These are phyloP conservation scores for Plasmodium malariae DNA, from an alignment of 169 alveolate species.

Conservation along the genomic window DNA sequence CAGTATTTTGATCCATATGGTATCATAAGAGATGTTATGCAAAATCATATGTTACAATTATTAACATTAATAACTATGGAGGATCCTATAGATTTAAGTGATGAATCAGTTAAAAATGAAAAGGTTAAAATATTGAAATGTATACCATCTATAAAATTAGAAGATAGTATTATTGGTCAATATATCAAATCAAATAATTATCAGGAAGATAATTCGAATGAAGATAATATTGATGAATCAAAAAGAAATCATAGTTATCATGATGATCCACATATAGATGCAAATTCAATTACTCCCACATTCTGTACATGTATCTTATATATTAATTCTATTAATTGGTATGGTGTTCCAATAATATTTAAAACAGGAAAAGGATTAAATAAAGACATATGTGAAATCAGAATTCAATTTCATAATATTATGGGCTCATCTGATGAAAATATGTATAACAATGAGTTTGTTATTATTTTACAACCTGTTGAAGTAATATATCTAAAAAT, in stretches of 20 bases:
- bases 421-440: conserved; percentile 79
- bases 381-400: conserved; percentile 80
- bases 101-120: conserved; percentile 81
- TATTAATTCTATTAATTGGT: conserved; percentile 81
- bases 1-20: conserved; percentile 85
- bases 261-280: conserved; percentile 80
- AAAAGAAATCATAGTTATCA: conserved; percentile 49
- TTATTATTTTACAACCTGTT: conserved; percentile 81
- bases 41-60: conserved; percentile 84
- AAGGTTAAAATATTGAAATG: conserved; percentile 82
- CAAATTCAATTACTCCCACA: conserved; percentile 82
- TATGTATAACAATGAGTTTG: conserved; percentile 78
- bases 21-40: conserved; percentile 84
- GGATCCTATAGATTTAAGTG: conserved; percentile 79
- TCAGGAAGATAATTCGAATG: conserved; percentile 14
- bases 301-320: conserved; percentile 80
- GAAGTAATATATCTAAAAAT: conserved; percentile 82
- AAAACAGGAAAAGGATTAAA: conserved; percentile 84
- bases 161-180: conserved; percentile 82
- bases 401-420: conserved; percentile 79
- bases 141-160: conserved; percentile 79
- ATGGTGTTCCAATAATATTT: conserved; percentile 82
- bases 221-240: conserved; percentile 33
- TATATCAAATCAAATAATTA: conserved; percentile 78
- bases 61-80: conserved; percentile 82